Evolutionary conservation across 805 yeast genomes (phyloP), one percentile per base, ranked within the genome.

Genomic region (Clavispora phyllophila): DNA sequence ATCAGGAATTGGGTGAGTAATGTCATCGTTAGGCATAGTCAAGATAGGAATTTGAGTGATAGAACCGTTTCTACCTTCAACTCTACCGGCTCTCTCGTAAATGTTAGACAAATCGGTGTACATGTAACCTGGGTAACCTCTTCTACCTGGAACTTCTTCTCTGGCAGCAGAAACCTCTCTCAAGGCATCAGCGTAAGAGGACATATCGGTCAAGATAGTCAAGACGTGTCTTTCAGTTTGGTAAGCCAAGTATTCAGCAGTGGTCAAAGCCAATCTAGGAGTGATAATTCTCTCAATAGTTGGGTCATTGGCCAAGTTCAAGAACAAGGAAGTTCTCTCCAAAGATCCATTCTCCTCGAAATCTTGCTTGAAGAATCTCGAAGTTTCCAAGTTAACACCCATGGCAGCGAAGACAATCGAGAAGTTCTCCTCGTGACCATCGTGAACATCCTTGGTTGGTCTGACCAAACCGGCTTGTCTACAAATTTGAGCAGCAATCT

Each of bases 71-170:
- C 99, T 85, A 54, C 99, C 99, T 73, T 93, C 99, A 50, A 93
- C 98, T 77, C 99, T 87, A 67, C 99, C 99, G 36, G 99, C 99
- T 77, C 99, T 87, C 75, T 93, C 99, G 69, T 93, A 93, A 61
- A 93, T 89, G 40, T 98, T 93, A 40, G 98, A 87, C 76, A 93
- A 87, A 84, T 93, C 99, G 37, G 99, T 93, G 75, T 93, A 93
- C 99, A 93, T 93, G 70, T 93, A 93, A 86, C 99, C 99, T 52
- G 99, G 99, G 71, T 93, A 93, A 78, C 99, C 99, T 83, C 99
- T 89, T 81, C 99, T 89, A 78, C 99, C 99, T 64, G 99, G 99
- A 37, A 93, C 99, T 74, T 95, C 99, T 73, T 93, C 99, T 78
- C 99, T 89, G 38, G 99, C 99, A 48, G 99, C 99, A 50, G 97